These are phyloP conservation scores for Cerioporus squamosus DNA, from an alignment of 1,284 basidiomycete species.

Conservation along the genomic window DNA sequence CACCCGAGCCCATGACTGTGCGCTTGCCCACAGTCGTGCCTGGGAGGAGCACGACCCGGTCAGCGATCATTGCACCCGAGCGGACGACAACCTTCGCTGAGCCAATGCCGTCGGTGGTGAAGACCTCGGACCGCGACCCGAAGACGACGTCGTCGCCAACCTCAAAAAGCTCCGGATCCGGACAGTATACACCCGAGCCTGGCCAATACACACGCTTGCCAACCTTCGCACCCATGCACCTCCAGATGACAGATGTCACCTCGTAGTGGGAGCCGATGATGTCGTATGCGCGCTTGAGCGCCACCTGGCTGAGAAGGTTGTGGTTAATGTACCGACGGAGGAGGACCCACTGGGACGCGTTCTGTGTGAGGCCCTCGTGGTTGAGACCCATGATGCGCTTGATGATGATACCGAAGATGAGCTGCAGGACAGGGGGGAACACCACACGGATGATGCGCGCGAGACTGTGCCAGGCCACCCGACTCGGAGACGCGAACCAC, in stretches of 20 bases:
- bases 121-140: conserved; percentile 49
- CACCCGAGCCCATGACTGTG: conserved; percentile 51
- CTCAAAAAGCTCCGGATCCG: conserved; percentile 50
- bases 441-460: conserved; percentile 44
- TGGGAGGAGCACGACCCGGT: conserved; percentile 49
- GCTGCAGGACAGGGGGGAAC: conserved; percentile 42
- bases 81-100: conserved; percentile 43
- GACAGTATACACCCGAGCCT: conserved; percentile 47
- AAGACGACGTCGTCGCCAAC: conserved; percentile 53
- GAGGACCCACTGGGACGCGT: conserved; percentile 37
- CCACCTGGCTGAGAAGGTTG: conserved; percentile 39
- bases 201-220: conserved; percentile 54
- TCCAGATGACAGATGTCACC: conserved; percentile 42
- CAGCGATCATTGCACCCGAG: conserved; percentile 52
- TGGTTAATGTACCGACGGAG: conserved; percentile 45
- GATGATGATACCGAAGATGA: conserved; percentile 43
- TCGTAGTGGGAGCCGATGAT: conserved; percentile 50
- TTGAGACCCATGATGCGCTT: conserved; percentile 48
- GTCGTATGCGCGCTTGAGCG: conserved; percentile 41
- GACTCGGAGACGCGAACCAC: conserved; percentile 47
- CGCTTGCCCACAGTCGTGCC: conserved; percentile 43
- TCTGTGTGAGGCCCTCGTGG: conserved; percentile 30
- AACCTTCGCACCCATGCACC: conserved; percentile 51
- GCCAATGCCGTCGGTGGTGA: conserved; percentile 47
- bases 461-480: conserved; percentile 43